Evolutionary conservation across 2,329 filamentous ascomycete species (phyloP), one percentile per base, ranked within the genome.

Genomic region (Apiospora kogelbergensis): DNA sequence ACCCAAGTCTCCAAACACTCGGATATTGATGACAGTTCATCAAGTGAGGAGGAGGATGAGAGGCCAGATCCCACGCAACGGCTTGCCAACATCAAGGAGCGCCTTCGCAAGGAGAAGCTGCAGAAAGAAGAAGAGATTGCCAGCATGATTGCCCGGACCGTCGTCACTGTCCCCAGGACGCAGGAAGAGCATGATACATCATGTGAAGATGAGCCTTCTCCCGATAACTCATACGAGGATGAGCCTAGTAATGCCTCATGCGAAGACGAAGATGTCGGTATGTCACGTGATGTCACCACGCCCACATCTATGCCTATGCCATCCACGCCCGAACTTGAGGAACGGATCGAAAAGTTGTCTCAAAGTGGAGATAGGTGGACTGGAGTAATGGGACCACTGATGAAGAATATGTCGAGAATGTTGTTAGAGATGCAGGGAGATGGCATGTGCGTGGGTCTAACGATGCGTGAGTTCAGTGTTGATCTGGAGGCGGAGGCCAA

Each of bases 361-460:
- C 68, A 71, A 44, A 66, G 72, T 37, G 70, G 71, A 10, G 73
- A 74, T 33, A 70, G 68, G 46, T 74, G 72, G 68, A 66, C 70
- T 6, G 68, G 68, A n/a, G 69, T 72, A 10, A 69, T 75, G 22
- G 69, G 70, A 6, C 68, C 67, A 13, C 53, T 72, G 13, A 65
- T 75, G 30, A 67, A 70, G 20, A 74, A 73, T 17, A 73, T 75
- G 72, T 71, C 71, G 10, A 71, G 68, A 40, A 74, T 72, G 5
- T 67, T 75, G 13, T 63, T 63, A 10, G 72, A 73, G 41, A 67
- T 74, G 70, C 69, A 69, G 37, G 67, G 69, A 66, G 71, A 73
- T 13, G 70, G 68, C 48, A 67, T 63, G 40, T 41, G 67, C 30
- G 40, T 26, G 11, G 66, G 66, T 3, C 33, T 70, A 26, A 57